Evolutionary conservation across 2,329 filamentous ascomycete genomes (phyloP).

Genomic region (Emmonsiellopsis sp.): DNA sequence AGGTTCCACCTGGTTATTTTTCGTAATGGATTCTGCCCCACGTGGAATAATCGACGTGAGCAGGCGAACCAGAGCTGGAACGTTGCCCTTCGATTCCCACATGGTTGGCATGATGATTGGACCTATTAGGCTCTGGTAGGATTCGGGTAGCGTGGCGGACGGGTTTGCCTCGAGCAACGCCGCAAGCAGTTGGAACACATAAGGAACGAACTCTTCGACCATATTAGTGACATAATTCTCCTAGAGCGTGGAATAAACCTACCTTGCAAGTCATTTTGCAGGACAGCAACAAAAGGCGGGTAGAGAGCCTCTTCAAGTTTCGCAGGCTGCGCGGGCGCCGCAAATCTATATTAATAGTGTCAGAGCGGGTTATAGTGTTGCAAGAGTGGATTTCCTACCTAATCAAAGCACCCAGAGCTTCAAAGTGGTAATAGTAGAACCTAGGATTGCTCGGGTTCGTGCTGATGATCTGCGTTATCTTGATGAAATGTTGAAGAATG

Average conservation of each 20-base stretch:
- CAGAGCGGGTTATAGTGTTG: not conserved
- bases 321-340: constrained; percentile 57
- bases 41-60: constrained; percentile 76
- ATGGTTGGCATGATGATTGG: constrained; percentile 72
- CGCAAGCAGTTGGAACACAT: constrained; percentile 91
- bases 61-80: constrained; percentile 80
- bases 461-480: constrained; percentile 84
- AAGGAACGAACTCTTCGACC: constrained; percentile 75
- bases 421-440: constrained; percentile 98
- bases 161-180: constrained; percentile 83
- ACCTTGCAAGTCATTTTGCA: constrained; percentile 75
- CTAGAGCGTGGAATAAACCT: constrained; percentile 16
- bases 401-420: constrained; percentile 83
- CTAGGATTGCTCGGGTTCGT: constrained; percentile 93
- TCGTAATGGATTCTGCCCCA: constrained; percentile 61
- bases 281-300: constrained; percentile 69
- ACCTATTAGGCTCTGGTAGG: constrained; percentile 69
- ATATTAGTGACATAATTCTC: constrained; percentile 21
- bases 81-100: constrained; percentile 89
- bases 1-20: constrained; percentile 73
- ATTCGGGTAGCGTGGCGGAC: constrained; percentile 64
- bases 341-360: constrained; percentile 40
- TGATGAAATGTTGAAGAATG: constrained; percentile 74
- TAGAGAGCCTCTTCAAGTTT: constrained; percentile 76
- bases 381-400: constrained; percentile 35